These are phyloP conservation scores for Trametes versicolor DNA, from an alignment of 1,284 basidiomycete genomes.

Conservation along the genomic window DNA sequence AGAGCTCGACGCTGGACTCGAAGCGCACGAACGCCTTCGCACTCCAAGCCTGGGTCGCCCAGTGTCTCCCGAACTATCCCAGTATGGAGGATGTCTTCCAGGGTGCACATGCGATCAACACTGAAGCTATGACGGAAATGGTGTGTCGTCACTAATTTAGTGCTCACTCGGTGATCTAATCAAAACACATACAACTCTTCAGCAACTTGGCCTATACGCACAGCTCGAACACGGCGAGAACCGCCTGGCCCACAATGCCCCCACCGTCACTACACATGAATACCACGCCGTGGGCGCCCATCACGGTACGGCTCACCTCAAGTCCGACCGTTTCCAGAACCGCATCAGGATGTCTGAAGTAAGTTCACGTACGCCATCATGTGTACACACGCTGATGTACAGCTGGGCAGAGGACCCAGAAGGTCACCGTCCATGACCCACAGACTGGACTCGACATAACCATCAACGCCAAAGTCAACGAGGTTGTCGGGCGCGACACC, in stretches of 20 bases:
- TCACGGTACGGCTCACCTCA: conserved; percentile 43
- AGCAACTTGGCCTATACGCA: conserved; percentile 51
- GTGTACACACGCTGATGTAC: not conserved
- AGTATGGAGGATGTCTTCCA: conserved; percentile 41
- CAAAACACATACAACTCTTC: not conserved
- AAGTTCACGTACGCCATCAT: not conserved
- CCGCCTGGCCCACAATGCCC: conserved; percentile 57
- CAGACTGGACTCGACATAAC: conserved; percentile 26
- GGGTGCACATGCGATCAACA: conserved; percentile 37
- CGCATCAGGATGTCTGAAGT: conserved; percentile 46
- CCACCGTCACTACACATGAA: conserved; percentile 51
- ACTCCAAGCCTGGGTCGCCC: conserved; percentile 42
- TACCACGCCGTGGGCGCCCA: conserved; percentile 43
- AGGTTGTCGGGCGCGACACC: conserved; percentile 41
- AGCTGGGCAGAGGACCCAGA: conserved; percentile 16
- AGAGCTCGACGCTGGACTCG: conserved; percentile 29
- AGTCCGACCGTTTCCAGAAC: conserved; percentile 53
- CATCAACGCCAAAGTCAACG: conserved; percentile 42
- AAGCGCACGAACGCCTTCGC: conserved; percentile 33
- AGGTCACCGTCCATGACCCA: conserved; percentile 27
- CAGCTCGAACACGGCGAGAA: conserved; percentile 60
- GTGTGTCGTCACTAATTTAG: not conserved
- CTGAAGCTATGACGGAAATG: conserved; percentile 30
- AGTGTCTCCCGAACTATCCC: conserved; percentile 33
- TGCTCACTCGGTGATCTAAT: conserved; percentile 9